Evolutionary conservation across 768 basidiomycete species (phyloP).

Genomic region (Lyophyllum decastes): DNA sequence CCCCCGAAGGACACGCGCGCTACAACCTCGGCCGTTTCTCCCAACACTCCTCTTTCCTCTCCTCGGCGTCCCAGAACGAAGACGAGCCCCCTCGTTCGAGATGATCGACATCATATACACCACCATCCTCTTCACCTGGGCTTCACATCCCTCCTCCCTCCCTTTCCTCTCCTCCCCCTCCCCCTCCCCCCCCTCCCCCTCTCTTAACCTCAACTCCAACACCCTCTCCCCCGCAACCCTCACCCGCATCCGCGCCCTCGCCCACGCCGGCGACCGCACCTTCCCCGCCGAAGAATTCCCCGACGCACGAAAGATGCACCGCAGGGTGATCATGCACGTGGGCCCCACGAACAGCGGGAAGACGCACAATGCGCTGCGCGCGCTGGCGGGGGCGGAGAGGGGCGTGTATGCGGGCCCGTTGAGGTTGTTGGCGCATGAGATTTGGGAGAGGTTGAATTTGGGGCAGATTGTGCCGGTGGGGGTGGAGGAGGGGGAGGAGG

Average conservation of each 20-base stretch:
- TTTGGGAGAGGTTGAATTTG: slow-evolving; percentile 87
- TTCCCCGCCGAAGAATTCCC: slow-evolving; percentile 51
- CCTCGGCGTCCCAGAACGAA: too few species aligned
- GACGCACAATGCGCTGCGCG: slow-evolving; percentile 89
- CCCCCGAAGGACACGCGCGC: slow-evolving; percentile 25
- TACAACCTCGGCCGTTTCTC: slow-evolving; percentile 47
- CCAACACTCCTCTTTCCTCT: slow-evolving; percentile 32
- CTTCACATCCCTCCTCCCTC: slow-evolving; percentile 31
- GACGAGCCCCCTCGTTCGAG: slow-evolving; percentile 1
- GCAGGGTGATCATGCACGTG: slow-evolving; percentile 92
- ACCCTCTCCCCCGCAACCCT: slow-evolving; percentile 34
- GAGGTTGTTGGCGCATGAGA: slow-evolving; percentile 91
- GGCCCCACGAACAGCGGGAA: slow-evolving; percentile 99
- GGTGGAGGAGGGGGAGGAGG: slow-evolving; percentile 44
- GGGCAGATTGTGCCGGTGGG: slow-evolving; percentile 85
- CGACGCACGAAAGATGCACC: slow-evolving; percentile 56
- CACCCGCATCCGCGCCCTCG: slow-evolving; percentile 35
- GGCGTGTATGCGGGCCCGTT: slow-evolving; percentile 93
- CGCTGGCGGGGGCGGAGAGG: slow-evolving; percentile 69
- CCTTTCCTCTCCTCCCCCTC: slow-evolving; percentile 22
- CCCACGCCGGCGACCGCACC: slow-evolving; percentile 39
- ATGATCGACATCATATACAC: slow-evolving; percentile 49
- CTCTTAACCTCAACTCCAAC: too few species aligned
- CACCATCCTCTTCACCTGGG: slow-evolving; percentile 61
- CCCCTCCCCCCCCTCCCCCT: slow-evolving; percentile 33